Percentiles rank a stretch among this genome's conserved stretches.
phyloP scores from a whole-genome alignment of 345 rosid genomes.

The Mallotus nudiflorus region DNA sequence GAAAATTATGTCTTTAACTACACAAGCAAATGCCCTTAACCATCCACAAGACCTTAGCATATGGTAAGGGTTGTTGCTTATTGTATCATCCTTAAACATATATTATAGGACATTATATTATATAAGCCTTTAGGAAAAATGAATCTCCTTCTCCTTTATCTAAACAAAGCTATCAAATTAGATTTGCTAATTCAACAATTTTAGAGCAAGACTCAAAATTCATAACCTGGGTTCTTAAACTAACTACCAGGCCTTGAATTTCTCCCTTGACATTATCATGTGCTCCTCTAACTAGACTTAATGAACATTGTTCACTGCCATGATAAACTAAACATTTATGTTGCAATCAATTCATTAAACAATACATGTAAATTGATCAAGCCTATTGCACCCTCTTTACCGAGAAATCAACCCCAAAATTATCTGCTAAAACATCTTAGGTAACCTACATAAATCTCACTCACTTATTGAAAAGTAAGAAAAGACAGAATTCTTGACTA shows the following conservation, averaged over 20 bases:
- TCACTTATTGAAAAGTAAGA: conserved; percentile 48
- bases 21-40: no score
- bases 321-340: conserved; percentile 27
- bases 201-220: conserved; percentile 47
- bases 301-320: conserved; percentile 27
- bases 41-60: no score
- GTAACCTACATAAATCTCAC: conserved; percentile 48
- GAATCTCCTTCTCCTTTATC: conserved; percentile 39
- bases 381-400: conserved; percentile 61
- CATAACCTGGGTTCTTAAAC: conserved; percentile 39
- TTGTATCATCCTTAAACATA: no score
- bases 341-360: conserved; percentile 30
- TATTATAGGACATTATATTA: no score
- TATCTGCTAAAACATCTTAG: conserved; percentile 42
- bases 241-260: conserved; percentile 36
- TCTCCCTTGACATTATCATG: no score
- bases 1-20: no score
- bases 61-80: no score
- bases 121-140: conserved; percentile 63
- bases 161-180: conserved; percentile 52
- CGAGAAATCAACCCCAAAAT: no score
- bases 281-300: conserved; percentile 30
- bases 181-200: conserved; percentile 44
- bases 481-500: conserved; percentile 65
- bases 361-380: conserved; percentile 60